Conservation (phyloP, 352 stramenopile species). For the Aphanomyces invadans region DNA sequence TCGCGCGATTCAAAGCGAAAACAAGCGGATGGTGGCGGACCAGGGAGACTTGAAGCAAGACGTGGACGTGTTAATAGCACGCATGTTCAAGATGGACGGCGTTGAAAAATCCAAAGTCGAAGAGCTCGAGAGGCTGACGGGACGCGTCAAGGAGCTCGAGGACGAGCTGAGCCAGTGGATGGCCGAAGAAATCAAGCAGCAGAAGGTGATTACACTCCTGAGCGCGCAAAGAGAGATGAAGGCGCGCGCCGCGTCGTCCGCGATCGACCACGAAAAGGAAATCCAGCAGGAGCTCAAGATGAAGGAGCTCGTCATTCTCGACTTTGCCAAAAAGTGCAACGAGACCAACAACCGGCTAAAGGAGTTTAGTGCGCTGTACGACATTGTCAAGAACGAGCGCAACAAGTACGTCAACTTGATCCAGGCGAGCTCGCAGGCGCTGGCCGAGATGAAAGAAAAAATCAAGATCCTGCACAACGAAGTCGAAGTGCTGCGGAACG, state of each 20-base stretch:
- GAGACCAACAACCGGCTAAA: constrained; percentile 89
- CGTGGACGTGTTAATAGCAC: constrained; percentile 83
- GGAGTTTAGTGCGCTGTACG: constrained; percentile 90
- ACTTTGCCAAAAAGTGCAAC: constrained; percentile 92
- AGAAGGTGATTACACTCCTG: constrained; percentile 81
- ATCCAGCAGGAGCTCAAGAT: constrained; percentile 88
- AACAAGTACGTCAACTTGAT: constrained; percentile 96
- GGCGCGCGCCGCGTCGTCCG: constrained; percentile 68
- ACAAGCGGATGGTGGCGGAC: constrained; percentile 53
- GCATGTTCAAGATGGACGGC: constrained; percentile 82
- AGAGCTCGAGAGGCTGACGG: constrained; percentile 54
- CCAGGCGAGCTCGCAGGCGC: constrained; percentile 81
- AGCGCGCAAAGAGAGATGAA: constrained; percentile 88
- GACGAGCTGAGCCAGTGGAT: constrained; percentile 81
- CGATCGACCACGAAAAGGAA: constrained; percentile 68
- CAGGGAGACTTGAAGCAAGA: constrained; percentile 85
- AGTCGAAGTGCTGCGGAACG: constrained; percentile 90
- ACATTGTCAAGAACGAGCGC: constrained; percentile 93
- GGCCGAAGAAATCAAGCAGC: constrained; percentile 80
- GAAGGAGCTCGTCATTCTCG: constrained; percentile 90
- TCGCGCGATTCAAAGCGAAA: constrained; percentile 45
- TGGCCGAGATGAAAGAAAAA: constrained; percentile 95
- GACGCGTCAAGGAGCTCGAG: constrained; percentile 66
- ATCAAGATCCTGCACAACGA: constrained; percentile 95
- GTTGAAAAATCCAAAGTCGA: constrained; percentile 61